Base-by-base conservation (phyloP, 345 rosid species). In the Angophora floribunda region DNA sequence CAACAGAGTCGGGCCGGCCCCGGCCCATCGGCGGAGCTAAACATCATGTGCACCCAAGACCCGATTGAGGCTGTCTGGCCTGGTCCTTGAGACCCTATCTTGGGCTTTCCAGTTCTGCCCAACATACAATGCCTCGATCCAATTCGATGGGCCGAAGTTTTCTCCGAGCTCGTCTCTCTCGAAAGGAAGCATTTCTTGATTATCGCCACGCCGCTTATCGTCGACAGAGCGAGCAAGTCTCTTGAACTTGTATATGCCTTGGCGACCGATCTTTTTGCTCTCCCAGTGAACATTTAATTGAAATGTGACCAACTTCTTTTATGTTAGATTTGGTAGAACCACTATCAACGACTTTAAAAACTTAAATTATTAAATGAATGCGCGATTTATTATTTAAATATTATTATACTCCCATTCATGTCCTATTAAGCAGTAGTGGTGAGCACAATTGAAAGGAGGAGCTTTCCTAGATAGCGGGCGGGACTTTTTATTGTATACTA, bases 211-310 rank as follows among this genome's bases (percentile, higher is more conserved):
- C 30, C 70, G 70, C 70, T n/a, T 3, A 7, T 2, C 1, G 5
- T 63, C 2, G 2, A 63, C 5, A 1, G 16, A 7, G 41, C 10
- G 5, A 13, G 75, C 9, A 63, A n/a, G 70, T 63, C 5, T 63
- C 41, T 17, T 9, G 1, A 13, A 63, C 19, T 32, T n/a, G 6
- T 14, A n/a, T 4, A 13, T 63, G 75, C 19, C 19, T 63, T 2
- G 41, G 32, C 10, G 0, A 14, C 13, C 19, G n/a, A 36, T 63
- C 17, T 7, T 63, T n/a, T n/a, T 0, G 19, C 19, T 4, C 75
- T 13, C 30, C 36, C 9, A 5, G 19, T 7, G 9, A 0, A 63
- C 36, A 63, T 12, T 28, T 55, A 8, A 21, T 22, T 28, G 22
- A 55, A 4, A 22, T 55, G 28, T 28, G 17, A 55, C 22, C 26